Evolutionary conservation across 768 basidiomycete genomes (phyloP).

Genomic region (Neoboletus brunneissimus): DNA sequence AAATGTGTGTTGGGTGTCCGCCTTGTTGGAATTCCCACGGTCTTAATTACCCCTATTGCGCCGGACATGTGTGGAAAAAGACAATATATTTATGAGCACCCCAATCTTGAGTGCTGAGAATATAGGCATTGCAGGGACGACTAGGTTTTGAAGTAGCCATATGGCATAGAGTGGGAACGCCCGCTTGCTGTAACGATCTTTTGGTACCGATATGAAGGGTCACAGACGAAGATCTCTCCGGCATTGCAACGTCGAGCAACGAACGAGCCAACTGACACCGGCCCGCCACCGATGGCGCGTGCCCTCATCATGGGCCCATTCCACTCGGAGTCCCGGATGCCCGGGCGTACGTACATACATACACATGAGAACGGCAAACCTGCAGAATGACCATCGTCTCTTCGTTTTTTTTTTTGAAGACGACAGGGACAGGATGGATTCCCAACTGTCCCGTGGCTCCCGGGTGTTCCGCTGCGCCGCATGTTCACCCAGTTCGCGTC

Average conservation of each 20-base stretch:
- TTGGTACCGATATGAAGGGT: neutral
- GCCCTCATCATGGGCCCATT: too few species aligned
- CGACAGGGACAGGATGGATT: neutral
- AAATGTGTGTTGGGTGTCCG: neutral
- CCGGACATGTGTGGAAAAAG: too few species aligned
- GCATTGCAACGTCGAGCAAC: neutral
- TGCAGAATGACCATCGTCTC: neutral
- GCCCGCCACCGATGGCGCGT: neutral
- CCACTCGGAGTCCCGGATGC: too few species aligned
- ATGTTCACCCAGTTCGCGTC: too few species aligned
- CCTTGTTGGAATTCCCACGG: slow-evolving; percentile 13
- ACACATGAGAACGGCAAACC: neutral
- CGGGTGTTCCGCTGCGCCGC: too few species aligned
- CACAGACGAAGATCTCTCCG: neutral
- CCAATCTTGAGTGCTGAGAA: too few species aligned
- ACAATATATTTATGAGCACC: too few species aligned
- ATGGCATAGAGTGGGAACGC: neutral
- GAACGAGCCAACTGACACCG: neutral
- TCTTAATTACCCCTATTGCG: slow-evolving; percentile 5
- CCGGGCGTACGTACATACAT: too few species aligned
- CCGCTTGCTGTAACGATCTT: neutral
- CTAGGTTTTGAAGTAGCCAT: too few species aligned
- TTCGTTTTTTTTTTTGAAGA: neutral
- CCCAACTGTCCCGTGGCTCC: too few species aligned
- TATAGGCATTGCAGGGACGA: too few species aligned